A percentile compares a stretch with the other conserved stretches of the same genome.
phyloP scores from a whole-genome alignment of 768 basidiomycete species.

The Amanita jacksonii region DNA sequence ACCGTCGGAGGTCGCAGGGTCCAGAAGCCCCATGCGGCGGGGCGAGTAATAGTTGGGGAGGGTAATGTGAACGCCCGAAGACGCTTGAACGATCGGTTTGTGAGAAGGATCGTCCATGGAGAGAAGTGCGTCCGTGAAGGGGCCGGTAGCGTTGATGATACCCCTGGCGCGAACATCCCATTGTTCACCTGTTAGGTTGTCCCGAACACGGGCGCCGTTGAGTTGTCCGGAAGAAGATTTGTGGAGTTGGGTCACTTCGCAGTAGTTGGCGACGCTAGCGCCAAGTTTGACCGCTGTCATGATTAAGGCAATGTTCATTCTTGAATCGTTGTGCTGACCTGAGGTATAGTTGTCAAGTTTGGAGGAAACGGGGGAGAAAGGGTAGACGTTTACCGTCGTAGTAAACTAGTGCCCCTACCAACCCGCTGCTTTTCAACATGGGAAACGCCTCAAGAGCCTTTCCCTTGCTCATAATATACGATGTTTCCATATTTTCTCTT shows the following conservation, averaged over 20 bases:
- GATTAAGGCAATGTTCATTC: constrained; percentile 95
- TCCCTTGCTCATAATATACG: constrained; percentile 91
- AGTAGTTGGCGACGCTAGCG: constrained; percentile 82
- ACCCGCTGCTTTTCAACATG: constrained; percentile 86
- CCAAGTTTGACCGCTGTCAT: constrained; percentile 93
- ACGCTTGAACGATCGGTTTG: constrained; percentile 84
- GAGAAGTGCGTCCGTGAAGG: constrained; percentile 82
- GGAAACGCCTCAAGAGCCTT: constrained; percentile 94
- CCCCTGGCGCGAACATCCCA: constrained; percentile 83
- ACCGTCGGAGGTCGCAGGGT: constrained; percentile 92
- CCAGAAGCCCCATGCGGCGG: constrained; percentile 88
- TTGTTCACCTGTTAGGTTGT: constrained; percentile 74
- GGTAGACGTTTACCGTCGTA: constrained; percentile 70
- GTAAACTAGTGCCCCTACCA: constrained; percentile 93
- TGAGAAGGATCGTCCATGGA: constrained; percentile 70
- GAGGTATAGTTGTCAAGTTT: not conserved
- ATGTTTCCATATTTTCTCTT: constrained; percentile 92
- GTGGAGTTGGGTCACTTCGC: constrained; percentile 70
- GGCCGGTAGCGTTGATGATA: constrained; percentile 94
- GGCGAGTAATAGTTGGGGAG: constrained; percentile 97
- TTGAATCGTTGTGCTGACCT: constrained; percentile 98
- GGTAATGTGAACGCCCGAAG: constrained; percentile 92
- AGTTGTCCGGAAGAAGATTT: constrained; percentile 59
- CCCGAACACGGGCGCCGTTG: constrained; percentile 66
- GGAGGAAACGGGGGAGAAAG: not conserved